Evolutionary conservation across 441 rosid genomes (phyloP), one percentile per base, ranked within the genome.

Genomic region (Biscutella auriculata): DNA sequence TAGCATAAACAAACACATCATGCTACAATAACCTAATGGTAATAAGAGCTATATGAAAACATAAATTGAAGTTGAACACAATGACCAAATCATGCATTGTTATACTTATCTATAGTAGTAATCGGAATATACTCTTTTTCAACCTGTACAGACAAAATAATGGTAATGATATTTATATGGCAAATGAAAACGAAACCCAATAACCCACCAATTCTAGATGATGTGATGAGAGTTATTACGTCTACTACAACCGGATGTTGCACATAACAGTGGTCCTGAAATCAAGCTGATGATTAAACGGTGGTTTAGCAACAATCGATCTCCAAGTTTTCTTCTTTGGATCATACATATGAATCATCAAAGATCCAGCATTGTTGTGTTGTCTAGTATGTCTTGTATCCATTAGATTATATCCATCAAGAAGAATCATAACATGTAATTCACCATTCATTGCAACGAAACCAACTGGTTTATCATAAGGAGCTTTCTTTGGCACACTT

Each of bases 251-350:
- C 45, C 39, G 75, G 66, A 90, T 65, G 60, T 87, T 70, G 80
- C 94, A 84, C 82, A 78, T 77, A 41, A 83, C 82, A 15, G 86
- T 80, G 28, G 79, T 74, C 33, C 72, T 68, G 65, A 83, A 80
- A 76, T 87, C 88, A 58, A 90, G 69, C 5, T 76, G 79, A 32
- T 57, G 35, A 47, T 47, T 47, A 6, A 77, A 74, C 50, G 94
- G 95, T 8, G 77, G 77, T 74, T 76, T 87, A 39, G 84, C 32
- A 30, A 67, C 14, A 8, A 80, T 42, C 9, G 68, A 74, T 64
- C 95, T 79, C 97, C 95, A 90, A 26, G 82, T 79, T 73, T 73
- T 87, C 77, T 65, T 79, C 72, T 55, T 70, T 0, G 95, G 91
- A 70, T 83, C 69, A 67, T 90, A 90, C 40, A 79, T 70, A 69